Base-by-base conservation (phyloP, 2,329 filamentous ascomycete genomes). In the Arthrobotrys sinensis region DNA sequence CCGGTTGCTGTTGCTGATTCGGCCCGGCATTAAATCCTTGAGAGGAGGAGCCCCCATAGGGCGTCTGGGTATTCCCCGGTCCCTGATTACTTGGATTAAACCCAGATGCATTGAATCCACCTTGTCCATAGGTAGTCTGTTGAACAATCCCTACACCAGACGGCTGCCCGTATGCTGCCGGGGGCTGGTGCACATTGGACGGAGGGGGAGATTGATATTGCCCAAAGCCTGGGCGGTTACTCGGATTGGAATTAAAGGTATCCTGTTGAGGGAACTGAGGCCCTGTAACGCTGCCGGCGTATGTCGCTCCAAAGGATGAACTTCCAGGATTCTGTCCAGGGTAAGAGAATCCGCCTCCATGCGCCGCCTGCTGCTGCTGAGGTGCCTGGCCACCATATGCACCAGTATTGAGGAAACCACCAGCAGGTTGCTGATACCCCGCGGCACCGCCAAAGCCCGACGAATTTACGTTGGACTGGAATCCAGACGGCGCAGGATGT, bases 131-230 rank as follows among this genome's bases (percentile, higher is more conserved):
- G 0, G 62, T 48, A n/a, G 7, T 28, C 46, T 52, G 66, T 12
- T 69, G 71, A 14, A 36, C 45, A 19, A 50, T 24, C n/a, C 40
- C 65, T 3, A 53, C 64, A 8, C 55, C 55, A 40, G 71, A 28
- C 16, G 62, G 75, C 32, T 78, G 75, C 14, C 75, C 75, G 14
- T 78, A 78, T 4, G 67, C 55, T 28, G 52, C 43, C 7, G 75
- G 75, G 38, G 75, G 75, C 16, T 71, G 75, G 21, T 72, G 75
- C 10, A 62, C 62, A 48, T 78, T 72, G 3, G 60, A 46, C 28
- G 75, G 67, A 68, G 75, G 75, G 14, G 75, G 75, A 8, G 75
- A 78, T 16, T 66, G 67, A 57, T 78, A 78, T 64, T 77, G 73
- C 12, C 52, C 55, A 28, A 67, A 78, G 7, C 73, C 60, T 52